Evolutionary conservation across 2,329 filamentous ascomycete genomes (phyloP).

Genomic region (Phyllosticta citribraziliensis): DNA sequence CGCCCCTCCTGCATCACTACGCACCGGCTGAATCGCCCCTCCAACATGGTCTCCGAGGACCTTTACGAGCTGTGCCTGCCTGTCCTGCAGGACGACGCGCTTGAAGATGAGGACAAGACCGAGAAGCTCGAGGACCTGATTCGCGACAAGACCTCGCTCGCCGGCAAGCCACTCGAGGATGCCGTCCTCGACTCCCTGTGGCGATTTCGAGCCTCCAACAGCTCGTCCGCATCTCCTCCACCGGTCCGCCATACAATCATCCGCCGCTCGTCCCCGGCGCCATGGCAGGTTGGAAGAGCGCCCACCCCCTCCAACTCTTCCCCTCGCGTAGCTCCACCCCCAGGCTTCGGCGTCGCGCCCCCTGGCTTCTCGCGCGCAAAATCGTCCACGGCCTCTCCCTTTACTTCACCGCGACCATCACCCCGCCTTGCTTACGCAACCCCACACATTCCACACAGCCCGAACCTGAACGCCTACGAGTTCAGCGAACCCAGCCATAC

Average conservation of each 20-base stretch:
- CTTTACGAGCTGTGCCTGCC: slow-evolving; percentile 87
- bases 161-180: slow-evolving; percentile 74
- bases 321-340: slow-evolving; percentile 70
- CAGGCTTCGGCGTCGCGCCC: slow-evolving; percentile 64
- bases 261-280: slow-evolving; percentile 81
- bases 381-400: slow-evolving; percentile 73
- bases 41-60: slow-evolving; percentile 76
- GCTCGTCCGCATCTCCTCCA: slow-evolving; percentile 64
- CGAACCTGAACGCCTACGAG: slow-evolving; percentile 88
- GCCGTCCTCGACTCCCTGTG: slow-evolving; percentile 83
- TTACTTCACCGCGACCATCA: slow-evolving; percentile 86
- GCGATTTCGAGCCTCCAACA: slow-evolving; percentile 59
- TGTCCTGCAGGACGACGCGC: slow-evolving; percentile 67
- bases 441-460: slow-evolving; percentile 85
- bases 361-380: slow-evolving; percentile 68
- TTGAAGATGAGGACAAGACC: slow-evolving; percentile 93
- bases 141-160: slow-evolving; percentile 65
- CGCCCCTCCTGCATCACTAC: background rate
- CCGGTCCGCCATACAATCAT: slow-evolving; percentile 82
- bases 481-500: slow-evolving; percentile 75
- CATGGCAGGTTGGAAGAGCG: slow-evolving; percentile 70
- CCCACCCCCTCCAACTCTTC: slow-evolving; percentile 75
- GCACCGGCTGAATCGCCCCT: background rate
- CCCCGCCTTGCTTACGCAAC: slow-evolving; percentile 83
- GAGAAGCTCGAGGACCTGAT: slow-evolving; percentile 83